Evolutionary conservation across 2,329 filamentous ascomycete genomes (phyloP), one percentile per base, ranked within the genome.

Genomic region (Alternaria dauci): DNA sequence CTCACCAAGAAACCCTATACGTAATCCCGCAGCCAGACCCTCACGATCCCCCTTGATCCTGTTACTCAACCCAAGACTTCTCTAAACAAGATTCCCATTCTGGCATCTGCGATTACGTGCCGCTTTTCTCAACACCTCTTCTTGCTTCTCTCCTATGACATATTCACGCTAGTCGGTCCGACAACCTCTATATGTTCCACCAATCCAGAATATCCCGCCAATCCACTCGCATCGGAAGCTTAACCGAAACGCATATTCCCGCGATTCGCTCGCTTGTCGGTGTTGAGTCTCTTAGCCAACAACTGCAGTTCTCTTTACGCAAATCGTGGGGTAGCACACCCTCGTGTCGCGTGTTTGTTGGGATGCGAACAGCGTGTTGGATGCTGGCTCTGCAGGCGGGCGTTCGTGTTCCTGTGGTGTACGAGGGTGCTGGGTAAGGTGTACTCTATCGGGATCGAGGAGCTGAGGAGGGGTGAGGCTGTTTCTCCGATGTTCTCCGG

Each of bases 261-360:
- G 23, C 42, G 51, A 47, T 39, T 58, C 52, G 52, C 55, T 63
- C 46, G 59, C 60, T 60, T 58, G 59, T 39, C 18, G n/a, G 36
- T 18, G 41, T 25, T 50, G 46, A 46, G 58, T 36, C 52, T 52
- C 41, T 60, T 58, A 58, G 63, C 46, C 42, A 57, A 59, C 46
- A 58, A 44, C 52, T 54, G 56, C 34, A 50, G 62, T 60, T 59
- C 52, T n/a, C 43, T 59, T 64, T 66, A 70, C 63, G 55, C 48
- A 67, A 61, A 68, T 65, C 56, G 62, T 66, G 61, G 66, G 62
- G 57, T 64, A 65, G 42, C 50, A 65, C 58, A 57, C 48, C 58
- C 54, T 43, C 47, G 62, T 52, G 59, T 64, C 58, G 56, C 55
- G 46, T 20, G 30, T 44, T 28, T 62, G 20, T 38, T 50, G 46